Base-by-base conservation (phyloP, 495 filamentous ascomycete species). In the Aspergillus funiculosus region DNA sequence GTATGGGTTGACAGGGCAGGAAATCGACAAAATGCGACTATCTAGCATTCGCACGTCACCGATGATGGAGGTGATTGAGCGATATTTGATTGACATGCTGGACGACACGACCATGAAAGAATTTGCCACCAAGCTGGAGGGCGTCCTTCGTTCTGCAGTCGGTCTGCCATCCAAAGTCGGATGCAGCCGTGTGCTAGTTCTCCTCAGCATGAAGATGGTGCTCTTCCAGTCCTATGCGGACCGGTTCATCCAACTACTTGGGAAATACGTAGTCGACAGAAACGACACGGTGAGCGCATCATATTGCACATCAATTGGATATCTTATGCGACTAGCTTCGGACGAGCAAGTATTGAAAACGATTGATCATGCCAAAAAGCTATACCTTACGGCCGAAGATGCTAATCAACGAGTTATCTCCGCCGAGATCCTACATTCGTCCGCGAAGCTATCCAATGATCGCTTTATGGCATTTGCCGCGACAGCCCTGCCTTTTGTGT, bases 101-200 rank as follows among this genome's bases (percentile, higher is more conserved):
- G 89, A 98, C 58, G 81, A 80, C 3, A 61, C 64, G 10, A 82
- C 82, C 20, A 89, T 95, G 76, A 71, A 74, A 50, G 72, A 81
- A 17, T 68, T 95, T n/a, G 75, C 84, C 7, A 78, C 78, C 9
- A 73, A 66, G 14, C 72, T 98, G 1, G 80, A 89, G 54, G 78
- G 77, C 27, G 81, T 86, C 2, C 84, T 96, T 59, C 90, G 89
- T 52, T 79, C 83, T 14, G 85, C 87, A 3, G 77, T 98, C 32
- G 91, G 89, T 3, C 81, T 96, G 60, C 91, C 91, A 6, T 90
- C 87, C 2, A 96, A 95, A 68, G 82, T 96, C 38, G 92, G 89
- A 22, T 91, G 87, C 52, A 82, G 82, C 53, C 82, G 87, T 32
- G 83, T 95, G 15, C 74, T 98, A 8, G 86, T 87, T 5, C 88